A percentile compares a stretch with the other conserved stretches of the same genome.
These are phyloP conservation scores for Rhizophora apiculata DNA, from an alignment of 345 rosid genomes.

Conservation along the genomic window DNA sequence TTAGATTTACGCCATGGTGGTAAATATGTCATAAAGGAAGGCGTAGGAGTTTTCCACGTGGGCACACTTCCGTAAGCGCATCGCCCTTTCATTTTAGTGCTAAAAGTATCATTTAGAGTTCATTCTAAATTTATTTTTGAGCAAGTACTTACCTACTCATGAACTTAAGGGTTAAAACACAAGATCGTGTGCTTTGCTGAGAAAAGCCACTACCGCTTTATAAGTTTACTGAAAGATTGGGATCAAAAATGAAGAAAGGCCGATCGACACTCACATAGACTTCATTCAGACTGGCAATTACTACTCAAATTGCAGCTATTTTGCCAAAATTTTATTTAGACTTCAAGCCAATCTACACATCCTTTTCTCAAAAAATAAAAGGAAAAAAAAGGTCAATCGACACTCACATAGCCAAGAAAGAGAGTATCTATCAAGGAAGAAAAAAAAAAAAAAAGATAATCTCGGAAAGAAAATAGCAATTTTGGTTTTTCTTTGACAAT, in stretches of 20 bases:
- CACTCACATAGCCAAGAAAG: too few species aligned
- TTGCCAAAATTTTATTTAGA: too few species aligned
- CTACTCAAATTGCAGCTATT: too few species aligned
- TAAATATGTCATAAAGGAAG: conserved; percentile 63
- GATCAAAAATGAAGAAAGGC: not conserved
- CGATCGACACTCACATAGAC: too few species aligned
- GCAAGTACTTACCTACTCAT: too few species aligned
- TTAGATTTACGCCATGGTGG: conserved; percentile 72
- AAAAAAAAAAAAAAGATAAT: not conserved
- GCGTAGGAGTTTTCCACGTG: conserved; percentile 94
- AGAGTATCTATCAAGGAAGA: too few species aligned
- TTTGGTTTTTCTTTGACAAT: too few species aligned
- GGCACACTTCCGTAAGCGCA: conserved; percentile 72
- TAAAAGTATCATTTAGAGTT: not conserved
- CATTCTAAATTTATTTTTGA: not conserved
- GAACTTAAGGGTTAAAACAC: too few species aligned
- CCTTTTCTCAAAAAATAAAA: too few species aligned
- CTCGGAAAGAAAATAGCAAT: not conserved
- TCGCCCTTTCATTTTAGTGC: not conserved
- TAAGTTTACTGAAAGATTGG: not conserved
- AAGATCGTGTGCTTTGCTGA: not conserved
- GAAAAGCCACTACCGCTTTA: not conserved
- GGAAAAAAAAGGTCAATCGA: too few species aligned
- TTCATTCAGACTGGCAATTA: too few species aligned
- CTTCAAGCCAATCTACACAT: too few species aligned